A percentile compares a stretch with the other conserved stretches of the same genome.
phyloP scores from a whole-genome alignment of 441 rosid species.

The Aleurites moluccanus region DNA sequence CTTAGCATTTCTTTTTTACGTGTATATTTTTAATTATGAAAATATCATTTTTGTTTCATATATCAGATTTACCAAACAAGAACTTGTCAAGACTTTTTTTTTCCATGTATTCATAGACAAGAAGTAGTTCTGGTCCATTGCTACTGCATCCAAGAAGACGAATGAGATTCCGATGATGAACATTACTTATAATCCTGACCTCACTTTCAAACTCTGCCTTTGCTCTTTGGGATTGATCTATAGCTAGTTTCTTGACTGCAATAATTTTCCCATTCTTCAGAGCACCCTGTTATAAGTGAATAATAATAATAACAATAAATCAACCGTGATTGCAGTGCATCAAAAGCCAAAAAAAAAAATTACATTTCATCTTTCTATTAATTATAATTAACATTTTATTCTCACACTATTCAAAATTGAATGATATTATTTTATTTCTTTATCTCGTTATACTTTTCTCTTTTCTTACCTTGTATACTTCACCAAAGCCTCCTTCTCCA shows the following conservation, averaged over 20 bases:
- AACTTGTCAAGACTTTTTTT: constrained; percentile 45
- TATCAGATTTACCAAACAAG: constrained; percentile 34
- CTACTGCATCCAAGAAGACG: constrained; percentile 55
- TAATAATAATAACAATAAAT: no score
- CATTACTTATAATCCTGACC: constrained; percentile 43
- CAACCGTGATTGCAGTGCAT: neutral
- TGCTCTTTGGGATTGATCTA: constrained; percentile 22
- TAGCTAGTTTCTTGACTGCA: constrained; percentile 43
- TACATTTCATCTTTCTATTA: no score
- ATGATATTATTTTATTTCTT: no score
- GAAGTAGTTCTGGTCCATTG: constrained; percentile 35
- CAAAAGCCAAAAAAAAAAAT: no score
- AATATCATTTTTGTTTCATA: no score
- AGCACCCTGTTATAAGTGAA: constrained; percentile 33
- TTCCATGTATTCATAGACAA: constrained; percentile 54
- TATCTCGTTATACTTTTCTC: neutral
- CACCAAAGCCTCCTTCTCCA: constrained; percentile 27
- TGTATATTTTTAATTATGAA: no score
- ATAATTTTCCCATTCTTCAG: constrained; percentile 47
- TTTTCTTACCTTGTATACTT: constrained; percentile 22
- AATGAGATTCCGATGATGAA: constrained; percentile 53
- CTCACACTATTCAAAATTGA: no score
- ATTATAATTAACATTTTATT: no score
- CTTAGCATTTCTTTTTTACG: no score
- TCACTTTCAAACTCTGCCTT: constrained; percentile 39